phyloP scores from a whole-genome alignment of 1,139 yeast species.

The Zygoascus meyerae region DNA sequence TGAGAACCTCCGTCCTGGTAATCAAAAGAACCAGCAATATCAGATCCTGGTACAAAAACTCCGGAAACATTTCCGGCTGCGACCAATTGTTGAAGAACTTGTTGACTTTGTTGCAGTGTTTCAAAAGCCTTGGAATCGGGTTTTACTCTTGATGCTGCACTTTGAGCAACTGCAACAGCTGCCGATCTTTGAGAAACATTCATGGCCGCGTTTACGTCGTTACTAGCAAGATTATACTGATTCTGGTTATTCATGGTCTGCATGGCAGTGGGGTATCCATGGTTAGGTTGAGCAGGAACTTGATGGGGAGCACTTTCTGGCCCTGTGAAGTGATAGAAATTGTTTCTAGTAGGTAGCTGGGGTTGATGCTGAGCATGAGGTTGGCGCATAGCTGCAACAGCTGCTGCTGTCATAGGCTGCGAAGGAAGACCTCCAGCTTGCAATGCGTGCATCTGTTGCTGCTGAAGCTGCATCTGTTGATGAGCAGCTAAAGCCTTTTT shows the following conservation, averaged over 20 bases:
- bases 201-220: neutral
- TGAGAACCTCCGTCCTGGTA: slow-evolving; percentile 22
- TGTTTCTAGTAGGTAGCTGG: neutral
- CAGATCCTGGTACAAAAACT: slow-evolving; percentile 28
- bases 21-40: slow-evolving; percentile 28
- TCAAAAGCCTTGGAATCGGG: slow-evolving; percentile 3
- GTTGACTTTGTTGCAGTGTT: neutral
- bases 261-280: neutral
- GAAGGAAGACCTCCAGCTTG: neutral
- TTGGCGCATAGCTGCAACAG: slow-evolving; percentile 1
- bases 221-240: slow-evolving; percentile 1
- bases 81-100: slow-evolving; percentile 4
- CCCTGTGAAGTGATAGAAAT: neutral
- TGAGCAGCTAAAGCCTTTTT: slow-evolving; percentile 21
- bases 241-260: neutral
- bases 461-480: slow-evolving; percentile 15
- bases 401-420: slow-evolving; percentile 4
- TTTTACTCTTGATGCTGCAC: slow-evolving; percentile 1
- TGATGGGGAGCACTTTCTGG: slow-evolving; percentile 2
- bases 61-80: slow-evolving; percentile 9
- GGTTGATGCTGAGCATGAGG: neutral
- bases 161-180: neutral
- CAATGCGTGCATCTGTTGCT: slow-evolving; percentile 7
- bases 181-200: slow-evolving; percentile 5
- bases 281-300: neutral